Evolutionary conservation across 2,329 filamentous ascomycete species (phyloP).

Genomic region (Allantophomopsis cytisporea): DNA sequence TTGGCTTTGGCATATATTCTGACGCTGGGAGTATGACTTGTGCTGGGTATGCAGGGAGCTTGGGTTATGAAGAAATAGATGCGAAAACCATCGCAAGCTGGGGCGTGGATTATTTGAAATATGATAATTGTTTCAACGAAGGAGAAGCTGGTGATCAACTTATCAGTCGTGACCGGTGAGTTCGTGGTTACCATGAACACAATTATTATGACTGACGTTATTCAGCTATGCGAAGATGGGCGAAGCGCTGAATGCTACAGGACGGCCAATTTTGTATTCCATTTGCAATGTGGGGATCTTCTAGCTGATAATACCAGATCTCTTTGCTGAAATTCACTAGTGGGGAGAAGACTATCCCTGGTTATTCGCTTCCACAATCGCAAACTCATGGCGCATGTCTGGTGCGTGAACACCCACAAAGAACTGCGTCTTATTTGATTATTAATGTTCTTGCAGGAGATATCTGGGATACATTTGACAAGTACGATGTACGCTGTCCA

Average conservation of each 20-base stretch:
- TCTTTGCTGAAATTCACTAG: neutral
- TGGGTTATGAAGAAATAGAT: slow-evolving; percentile 33
- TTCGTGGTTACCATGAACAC: slow-evolving; percentile 9
- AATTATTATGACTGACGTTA: slow-evolving; percentile 25
- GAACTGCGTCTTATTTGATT: too few relatives aligned
- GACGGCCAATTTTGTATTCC: slow-evolving; percentile 15
- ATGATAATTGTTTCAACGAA: slow-evolving; percentile 38
- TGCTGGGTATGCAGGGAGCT: slow-evolving; percentile 23
- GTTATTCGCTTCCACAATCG: slow-evolving; percentile 12
- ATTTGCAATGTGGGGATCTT: slow-evolving; percentile 14
- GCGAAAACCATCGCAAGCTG: slow-evolving; percentile 31
- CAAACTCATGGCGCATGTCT: slow-evolving; percentile 17
- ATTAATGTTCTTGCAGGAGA: slow-evolving; percentile 7
- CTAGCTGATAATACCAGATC: too few relatives aligned
- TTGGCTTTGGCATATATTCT: slow-evolving; percentile 35
- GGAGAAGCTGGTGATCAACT: slow-evolving; percentile 26
- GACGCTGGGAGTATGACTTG: slow-evolving; percentile 24
- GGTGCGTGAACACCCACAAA: neutral
- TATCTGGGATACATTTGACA: slow-evolving; percentile 20
- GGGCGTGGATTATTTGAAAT: slow-evolving; percentile 34
- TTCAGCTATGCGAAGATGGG: slow-evolving; percentile 13
- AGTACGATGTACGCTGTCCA: slow-evolving; percentile 18
- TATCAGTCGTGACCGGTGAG: slow-evolving; percentile 4
- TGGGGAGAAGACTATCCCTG: slow-evolving; percentile 29
- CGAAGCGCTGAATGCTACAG: slow-evolving; percentile 12